Percentiles rank a stretch among this genome's conserved stretches.
phyloP scores from a whole-genome alignment of 352 stramenopile genomes.

The Globisporangium radiosum region DNA sequence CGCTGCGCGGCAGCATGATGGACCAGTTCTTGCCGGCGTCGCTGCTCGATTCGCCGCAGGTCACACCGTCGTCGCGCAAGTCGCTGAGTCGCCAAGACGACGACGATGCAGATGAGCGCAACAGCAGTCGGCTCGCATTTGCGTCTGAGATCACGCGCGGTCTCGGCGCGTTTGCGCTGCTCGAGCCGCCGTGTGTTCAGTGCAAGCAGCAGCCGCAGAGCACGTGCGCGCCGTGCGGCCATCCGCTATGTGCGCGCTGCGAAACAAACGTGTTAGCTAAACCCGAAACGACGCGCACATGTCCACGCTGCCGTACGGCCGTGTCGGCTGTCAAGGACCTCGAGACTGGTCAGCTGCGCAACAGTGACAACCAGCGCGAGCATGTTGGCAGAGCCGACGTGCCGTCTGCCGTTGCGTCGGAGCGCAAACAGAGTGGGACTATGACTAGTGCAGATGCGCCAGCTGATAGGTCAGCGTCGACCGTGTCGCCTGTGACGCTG shows the following conservation, averaged over 20 bases:
- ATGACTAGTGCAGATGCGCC: neutral
- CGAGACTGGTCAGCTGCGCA: neutral
- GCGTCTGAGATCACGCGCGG: slow-evolving; percentile 27
- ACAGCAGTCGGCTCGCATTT: slow-evolving; percentile 1
- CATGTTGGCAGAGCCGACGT: slow-evolving; percentile 18
- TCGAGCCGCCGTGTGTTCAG: slow-evolving; percentile 10
- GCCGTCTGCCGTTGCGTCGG: slow-evolving; percentile 29
- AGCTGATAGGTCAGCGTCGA: neutral
- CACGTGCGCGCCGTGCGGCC: slow-evolving; percentile 15
- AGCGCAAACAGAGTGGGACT: slow-evolving; percentile 18
- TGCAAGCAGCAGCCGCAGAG: slow-evolving; percentile 12
- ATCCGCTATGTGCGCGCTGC: slow-evolving; percentile 11
- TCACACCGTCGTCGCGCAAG: slow-evolving; percentile 48
- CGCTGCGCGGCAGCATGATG: slow-evolving; percentile 65
- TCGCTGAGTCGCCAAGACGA: slow-evolving; percentile 20
- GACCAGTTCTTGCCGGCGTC: slow-evolving; percentile 73
- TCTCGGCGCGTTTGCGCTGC: slow-evolving; percentile 33
- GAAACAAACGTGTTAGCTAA: slow-evolving; percentile 6
- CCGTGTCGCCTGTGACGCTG: slow-evolving; percentile 47
- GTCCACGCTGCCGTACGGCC: slow-evolving; percentile 9
- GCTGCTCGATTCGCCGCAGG: slow-evolving; percentile 74
- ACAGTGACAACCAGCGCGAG: slow-evolving; percentile 23
- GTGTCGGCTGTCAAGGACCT: slow-evolving; percentile 9
- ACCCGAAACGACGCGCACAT: neutral
- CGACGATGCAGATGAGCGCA: neutral